Percentiles rank a stretch among this genome's conserved stretches.
phyloP scores from a whole-genome alignment of 225 moss, liverwort and hornwort genomes.

The Rhytidiadelphus loreus region DNA sequence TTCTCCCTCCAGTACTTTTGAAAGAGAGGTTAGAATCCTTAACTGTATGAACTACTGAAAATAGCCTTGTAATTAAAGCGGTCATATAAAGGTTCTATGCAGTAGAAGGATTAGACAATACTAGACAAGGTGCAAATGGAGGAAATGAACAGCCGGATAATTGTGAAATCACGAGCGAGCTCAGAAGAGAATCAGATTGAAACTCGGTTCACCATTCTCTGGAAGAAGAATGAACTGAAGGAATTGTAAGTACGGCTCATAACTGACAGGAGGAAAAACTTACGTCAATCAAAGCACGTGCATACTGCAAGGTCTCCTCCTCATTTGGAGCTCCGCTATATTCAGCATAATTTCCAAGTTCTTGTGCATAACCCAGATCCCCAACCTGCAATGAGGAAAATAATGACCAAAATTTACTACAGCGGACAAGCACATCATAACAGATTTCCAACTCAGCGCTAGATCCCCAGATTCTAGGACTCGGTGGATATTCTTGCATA shows the following conservation, averaged over 20 bases:
- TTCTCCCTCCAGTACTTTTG: background rate
- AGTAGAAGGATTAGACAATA: background rate
- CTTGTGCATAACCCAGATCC: slow-evolving; percentile 83
- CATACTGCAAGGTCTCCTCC: slow-evolving; percentile 87
- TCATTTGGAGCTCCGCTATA: slow-evolving; percentile 96
- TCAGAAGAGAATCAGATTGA: background rate
- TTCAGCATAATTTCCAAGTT: slow-evolving; percentile 95
- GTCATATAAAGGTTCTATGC: background rate
- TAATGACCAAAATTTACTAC: background rate
- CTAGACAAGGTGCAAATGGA: background rate
- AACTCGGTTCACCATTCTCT: background rate
- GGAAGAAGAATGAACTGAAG: background rate
- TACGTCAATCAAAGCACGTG: slow-evolving; percentile 87
- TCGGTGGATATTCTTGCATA: background rate
- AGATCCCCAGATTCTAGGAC: background rate
- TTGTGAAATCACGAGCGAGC: background rate
- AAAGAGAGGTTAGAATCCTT: background rate
- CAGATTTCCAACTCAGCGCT: background rate
- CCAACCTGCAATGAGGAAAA: slow-evolving; percentile 48
- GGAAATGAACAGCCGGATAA: background rate
- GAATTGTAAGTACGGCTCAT: background rate
- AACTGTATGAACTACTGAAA: background rate
- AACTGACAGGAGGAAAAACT: background rate
- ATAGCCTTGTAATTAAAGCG: background rate
- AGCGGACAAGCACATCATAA: background rate